A percentile compares a stretch with the other conserved stretches of the same genome.
These are phyloP conservation scores for Pichia inconspicua DNA, from an alignment of 1,139 yeast species.

Conservation along the genomic window DNA sequence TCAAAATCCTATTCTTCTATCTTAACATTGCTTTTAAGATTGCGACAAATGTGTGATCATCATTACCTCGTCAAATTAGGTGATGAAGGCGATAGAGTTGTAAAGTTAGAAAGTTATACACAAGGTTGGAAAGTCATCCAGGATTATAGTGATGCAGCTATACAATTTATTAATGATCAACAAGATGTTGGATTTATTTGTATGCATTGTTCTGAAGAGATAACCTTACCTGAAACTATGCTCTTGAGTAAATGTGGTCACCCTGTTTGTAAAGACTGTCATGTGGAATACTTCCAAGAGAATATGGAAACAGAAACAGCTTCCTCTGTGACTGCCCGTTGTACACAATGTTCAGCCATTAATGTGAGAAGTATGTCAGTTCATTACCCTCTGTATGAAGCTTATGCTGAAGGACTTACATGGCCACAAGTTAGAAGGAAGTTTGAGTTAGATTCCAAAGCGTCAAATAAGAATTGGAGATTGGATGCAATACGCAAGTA, in stretches of 20 bases:
- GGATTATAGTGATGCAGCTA: slow-evolving; percentile 4
- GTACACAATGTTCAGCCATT: slow-evolving; percentile 28
- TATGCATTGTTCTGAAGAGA: slow-evolving; percentile 58
- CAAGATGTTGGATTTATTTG: slow-evolving; percentile 42
- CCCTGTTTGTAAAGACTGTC: slow-evolving; percentile 56
- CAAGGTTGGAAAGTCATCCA: slow-evolving; percentile 18
- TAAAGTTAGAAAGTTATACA: slow-evolving; percentile 14
- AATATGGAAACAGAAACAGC: slow-evolving; percentile 29
- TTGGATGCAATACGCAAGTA: slow-evolving; percentile 27
- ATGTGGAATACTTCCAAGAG: slow-evolving; percentile 43
- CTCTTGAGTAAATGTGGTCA: slow-evolving; percentile 63
- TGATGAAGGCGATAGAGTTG: slow-evolving; percentile 27
- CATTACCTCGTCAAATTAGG: slow-evolving; percentile 67
- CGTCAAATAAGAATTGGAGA: slow-evolving; percentile 19
- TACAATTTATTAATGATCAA: slow-evolving; percentile 19
- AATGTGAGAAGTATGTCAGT: slow-evolving; percentile 38
- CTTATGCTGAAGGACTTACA: slow-evolving; percentile 30
- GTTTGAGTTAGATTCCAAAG: slow-evolving; percentile 18
- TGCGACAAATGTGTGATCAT: slow-evolving; percentile 91
- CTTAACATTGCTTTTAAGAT: slow-evolving; percentile 63
- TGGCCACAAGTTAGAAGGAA: slow-evolving; percentile 19
- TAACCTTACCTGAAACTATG: slow-evolving; percentile 39
- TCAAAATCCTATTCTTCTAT: slow-evolving; percentile 38
- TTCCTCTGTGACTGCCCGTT: slow-evolving; percentile 40
- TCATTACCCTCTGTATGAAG: slow-evolving; percentile 45